These are phyloP conservation scores for Phoma herbarum DNA, from an alignment of 2,329 filamentous ascomycete species.

Conservation along the genomic window DNA sequence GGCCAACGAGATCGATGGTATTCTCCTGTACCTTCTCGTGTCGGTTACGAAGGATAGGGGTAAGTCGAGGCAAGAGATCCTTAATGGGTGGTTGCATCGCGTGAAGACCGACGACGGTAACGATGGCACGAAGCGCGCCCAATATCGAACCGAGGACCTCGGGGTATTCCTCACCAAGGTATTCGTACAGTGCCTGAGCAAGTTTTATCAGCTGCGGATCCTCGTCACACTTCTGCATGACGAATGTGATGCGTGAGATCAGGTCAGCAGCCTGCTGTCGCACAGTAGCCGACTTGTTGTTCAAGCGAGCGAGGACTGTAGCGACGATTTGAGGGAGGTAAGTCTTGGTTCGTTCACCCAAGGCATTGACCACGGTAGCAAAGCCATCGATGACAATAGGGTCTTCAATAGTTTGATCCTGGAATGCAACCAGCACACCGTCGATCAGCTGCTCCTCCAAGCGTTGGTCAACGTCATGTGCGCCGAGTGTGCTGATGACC, in stretches of 20 bases:
- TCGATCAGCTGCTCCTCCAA: constrained; percentile 94
- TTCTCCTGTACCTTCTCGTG: constrained; percentile 99
- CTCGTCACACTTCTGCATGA: constrained; percentile 98
- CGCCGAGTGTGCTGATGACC: constrained; percentile 89
- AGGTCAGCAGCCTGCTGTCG: constrained; percentile 96
- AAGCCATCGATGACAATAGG: constrained; percentile 97
- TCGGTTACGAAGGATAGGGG: constrained; percentile 96
- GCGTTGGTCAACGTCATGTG: constrained; percentile 90
- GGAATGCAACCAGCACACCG: constrained; percentile 94
- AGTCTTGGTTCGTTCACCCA: constrained; percentile 92
- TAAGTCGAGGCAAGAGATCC: constrained; percentile 91
- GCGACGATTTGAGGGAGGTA: constrained; percentile 97
- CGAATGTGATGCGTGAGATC: constrained; percentile 95
- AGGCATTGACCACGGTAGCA: constrained; percentile 93
- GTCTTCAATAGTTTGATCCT: constrained; percentile 97
- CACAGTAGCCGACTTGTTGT: constrained; percentile 97
- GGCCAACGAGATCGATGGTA: constrained; percentile 96
- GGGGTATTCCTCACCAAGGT: constrained; percentile 97
- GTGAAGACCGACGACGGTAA: constrained; percentile 96
- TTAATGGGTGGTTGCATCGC: constrained; percentile 99
- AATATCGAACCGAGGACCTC: constrained; percentile 97
- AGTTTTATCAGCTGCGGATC: constrained; percentile 96
- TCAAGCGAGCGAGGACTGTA: constrained; percentile 94
- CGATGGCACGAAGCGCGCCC: constrained; percentile 92
- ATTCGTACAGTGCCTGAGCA: constrained; percentile 94